Base-by-base conservation (phyloP, 192 early-diverging fungal species). In the Mycoemilia scoparia region DNA sequence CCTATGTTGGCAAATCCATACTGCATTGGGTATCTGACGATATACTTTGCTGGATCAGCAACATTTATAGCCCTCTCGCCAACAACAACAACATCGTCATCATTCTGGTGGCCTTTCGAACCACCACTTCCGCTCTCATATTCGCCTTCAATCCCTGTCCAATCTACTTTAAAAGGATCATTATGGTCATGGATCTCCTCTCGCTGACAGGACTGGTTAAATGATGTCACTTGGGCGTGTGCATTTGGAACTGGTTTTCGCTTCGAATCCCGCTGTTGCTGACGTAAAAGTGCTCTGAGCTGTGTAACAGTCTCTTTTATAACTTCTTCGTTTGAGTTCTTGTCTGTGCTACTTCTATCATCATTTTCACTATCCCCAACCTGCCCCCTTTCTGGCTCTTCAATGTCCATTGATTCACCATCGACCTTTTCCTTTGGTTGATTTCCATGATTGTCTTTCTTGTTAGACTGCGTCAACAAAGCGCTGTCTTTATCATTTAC, bases 141-240 rank as follows among this genome's bases (percentile, higher is more conserved):
- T 9, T 74, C 66, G 8, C 34, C 64, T n/a, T 49, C 37, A 5
- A 56, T 49, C 15, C 48, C 43, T 0, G 66, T 74, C 87, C 87
- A 92, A 24, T 92, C 87, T 12, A 87, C 72, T 34, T 77, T 74
- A 48, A 81, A 84, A 4, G 86, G 86, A 41, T 92, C 87, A 46
- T 92, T 92, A 44, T 87, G 82, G 50, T 87, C 84, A 13, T 69
- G 57, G 50, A 89, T 86, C 0, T 39, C 57, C 36, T 84, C 79
- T 4, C 72, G 64, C 16, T 32, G 36, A 9, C 73, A 51, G 23
- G 74, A 62, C 8, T 55, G 46, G 36, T 91, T 91, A 57, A 74
- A 88, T 2, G 71, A 67, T 6, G 64, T 36, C 1, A 86, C 79
- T 34, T 82, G 76, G 7, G 66, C 40, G 34, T 70, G 66, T 3